Evolutionary conservation across 129 eudicot genomes (phyloP).

Genomic region (Pseudognaphalium luteoalbum): DNA sequence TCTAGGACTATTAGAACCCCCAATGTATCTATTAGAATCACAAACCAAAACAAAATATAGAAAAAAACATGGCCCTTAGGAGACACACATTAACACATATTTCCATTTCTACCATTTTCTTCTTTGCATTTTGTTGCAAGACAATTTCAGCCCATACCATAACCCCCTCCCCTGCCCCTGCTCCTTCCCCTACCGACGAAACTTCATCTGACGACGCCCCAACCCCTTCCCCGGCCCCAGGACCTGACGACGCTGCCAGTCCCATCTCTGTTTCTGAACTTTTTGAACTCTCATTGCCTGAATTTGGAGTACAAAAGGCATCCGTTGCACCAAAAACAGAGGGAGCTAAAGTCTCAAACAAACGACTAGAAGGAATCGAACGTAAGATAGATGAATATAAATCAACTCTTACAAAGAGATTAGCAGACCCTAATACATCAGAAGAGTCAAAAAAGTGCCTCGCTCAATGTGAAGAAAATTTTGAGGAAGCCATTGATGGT

Average conservation of each 20-base stretch:
- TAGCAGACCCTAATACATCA: conserved; percentile 16
- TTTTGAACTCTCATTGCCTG: conserved; percentile 22
- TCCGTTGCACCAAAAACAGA: not conserved
- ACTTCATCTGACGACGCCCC: not conserved
- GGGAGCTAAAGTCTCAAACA: not conserved
- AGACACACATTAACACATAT: conserved; percentile 10
- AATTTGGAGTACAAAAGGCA: conserved; percentile 13
- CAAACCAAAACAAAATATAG: conserved; percentile 3
- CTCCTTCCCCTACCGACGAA: not conserved
- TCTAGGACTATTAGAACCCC: conserved; percentile 4
- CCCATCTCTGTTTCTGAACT: conserved; percentile 17
- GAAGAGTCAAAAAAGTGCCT: conserved; percentile 19
- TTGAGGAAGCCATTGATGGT: conserved; percentile 26
- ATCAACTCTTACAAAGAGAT: conserved; percentile 1
- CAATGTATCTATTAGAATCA: not conserved
- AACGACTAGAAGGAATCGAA: not conserved
- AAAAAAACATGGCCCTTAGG: conserved; percentile 20
- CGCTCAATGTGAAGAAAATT: conserved; percentile 28
- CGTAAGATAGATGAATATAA: not conserved
- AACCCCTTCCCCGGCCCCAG: not conserved
- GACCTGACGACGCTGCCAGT: not conserved
- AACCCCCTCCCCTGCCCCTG: not conserved
- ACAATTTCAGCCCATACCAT: conserved; percentile 1
- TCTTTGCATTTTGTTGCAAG: conserved; percentile 16
- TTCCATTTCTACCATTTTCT: conserved; percentile 8